Percentiles rank a stretch among this genome's conserved stretches.
phyloP scores from a whole-genome alignment of 306 rosid genomes.

The Prunus mira region DNA sequence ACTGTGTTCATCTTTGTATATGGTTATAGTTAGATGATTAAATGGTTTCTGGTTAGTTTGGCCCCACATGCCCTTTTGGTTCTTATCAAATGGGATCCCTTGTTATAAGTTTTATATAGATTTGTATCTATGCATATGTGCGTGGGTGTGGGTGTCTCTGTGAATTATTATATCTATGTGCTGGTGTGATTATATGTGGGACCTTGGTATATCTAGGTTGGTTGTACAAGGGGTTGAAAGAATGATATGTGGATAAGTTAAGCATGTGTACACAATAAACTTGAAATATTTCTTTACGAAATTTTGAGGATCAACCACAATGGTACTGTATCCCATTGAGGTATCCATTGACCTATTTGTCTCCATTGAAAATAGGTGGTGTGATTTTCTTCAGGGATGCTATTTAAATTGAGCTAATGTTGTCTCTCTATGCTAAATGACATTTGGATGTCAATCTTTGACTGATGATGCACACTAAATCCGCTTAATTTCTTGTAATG shows the following conservation, averaged over 20 bases:
- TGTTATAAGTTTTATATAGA: background rate
- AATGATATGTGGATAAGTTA: background rate
- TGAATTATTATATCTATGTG: background rate
- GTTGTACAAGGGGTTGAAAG: background rate
- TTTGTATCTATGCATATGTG: no score
- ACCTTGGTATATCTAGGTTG: background rate
- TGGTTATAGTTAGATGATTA: background rate
- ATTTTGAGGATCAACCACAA: background rate
- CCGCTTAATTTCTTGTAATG: background rate
- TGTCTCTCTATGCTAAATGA: background rate
- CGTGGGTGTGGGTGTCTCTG: background rate
- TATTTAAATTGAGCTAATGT: background rate
- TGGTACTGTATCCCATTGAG: background rate
- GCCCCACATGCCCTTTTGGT: background rate
- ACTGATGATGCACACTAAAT: background rate
- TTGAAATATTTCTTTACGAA: background rate
- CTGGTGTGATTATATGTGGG: background rate
- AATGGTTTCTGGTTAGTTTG: background rate
- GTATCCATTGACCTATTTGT: background rate
- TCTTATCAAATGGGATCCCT: background rate
- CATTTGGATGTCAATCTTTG: background rate
- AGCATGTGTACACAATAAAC: background rate
- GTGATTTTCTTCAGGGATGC: background rate
- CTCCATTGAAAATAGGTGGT: background rate
- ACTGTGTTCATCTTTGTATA: background rate